Evolutionary conservation across 306 rosid species (phyloP), one percentile per base, ranked within the genome.

Genomic region (Quercus gilva): DNA sequence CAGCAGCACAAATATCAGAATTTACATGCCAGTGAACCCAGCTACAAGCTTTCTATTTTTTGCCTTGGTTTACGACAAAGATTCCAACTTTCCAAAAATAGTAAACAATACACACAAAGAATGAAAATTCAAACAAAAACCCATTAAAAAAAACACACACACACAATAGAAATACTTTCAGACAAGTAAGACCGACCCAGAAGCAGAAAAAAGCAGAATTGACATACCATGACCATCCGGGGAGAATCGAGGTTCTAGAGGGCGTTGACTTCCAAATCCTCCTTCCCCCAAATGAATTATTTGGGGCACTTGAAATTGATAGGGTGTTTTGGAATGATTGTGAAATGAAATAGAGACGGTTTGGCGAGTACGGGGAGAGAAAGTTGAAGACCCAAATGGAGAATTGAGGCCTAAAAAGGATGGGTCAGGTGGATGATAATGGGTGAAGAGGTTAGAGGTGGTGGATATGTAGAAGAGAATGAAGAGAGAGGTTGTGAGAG

Each of bases 381-480:
- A 14, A 6, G 35, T 26, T 13, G 80, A 23, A 51, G 74, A 57
- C n/a, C 61, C 35, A 29, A 58, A 52, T 59, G 78, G 55, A 9
- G 81, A 23, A 18, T 80, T 56, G 57, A 76, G 45, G 74, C 12
- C 85, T 61, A 43, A 74, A 76, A 77, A 7, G n/a, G 29, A 26
- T 31, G 55, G 78, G 29, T 9, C 45, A 8, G 11, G 91, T 25
- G 74, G 79, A 45, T 69, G 45, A 41, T 41, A 7, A 41, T 41
- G 83, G 60, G 69, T 49, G 85, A 81, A 85, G 80, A 88, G 80
- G 55, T 78, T 80, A 45, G 94, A 87, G 53, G 90, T 87, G 5
- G 86, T 64, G 79, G 90, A 89, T 61, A 83, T 67, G 86, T 84
- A 90, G 25, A 87, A 78, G 82, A 90, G 82, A 59, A 92, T 74